Percentiles rank a stretch among this genome's conserved stretches.
Conservation (phyloP, 176 grass and related monocot genomes). For the Dendrocalamus sinicus region DNA sequence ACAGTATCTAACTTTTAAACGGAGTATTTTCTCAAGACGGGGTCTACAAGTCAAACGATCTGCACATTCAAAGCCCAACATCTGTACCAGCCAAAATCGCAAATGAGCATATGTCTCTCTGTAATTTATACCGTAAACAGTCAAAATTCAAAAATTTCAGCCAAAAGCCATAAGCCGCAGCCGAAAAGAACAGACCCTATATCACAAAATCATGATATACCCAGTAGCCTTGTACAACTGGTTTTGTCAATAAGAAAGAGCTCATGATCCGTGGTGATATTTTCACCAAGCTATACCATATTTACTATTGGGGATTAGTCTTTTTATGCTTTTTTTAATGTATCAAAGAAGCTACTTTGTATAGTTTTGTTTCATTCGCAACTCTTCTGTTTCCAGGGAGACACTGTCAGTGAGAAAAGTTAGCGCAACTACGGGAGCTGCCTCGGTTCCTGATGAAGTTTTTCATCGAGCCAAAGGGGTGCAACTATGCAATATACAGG, state of each 20-base stretch:
- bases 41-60: no score
- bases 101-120: no score
- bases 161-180: no score
- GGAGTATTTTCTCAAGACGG: no score
- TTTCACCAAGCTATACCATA: not conserved
- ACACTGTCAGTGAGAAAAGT: constrained; percentile 69
- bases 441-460: constrained; percentile 85
- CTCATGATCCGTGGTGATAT: constrained; percentile 9
- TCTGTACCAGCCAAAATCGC: no score
- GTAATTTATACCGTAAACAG: no score
- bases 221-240: not conserved
- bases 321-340: not conserved
- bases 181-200: no score
- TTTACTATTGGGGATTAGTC: not conserved
- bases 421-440: constrained; percentile 70
- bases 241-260: not conserved
- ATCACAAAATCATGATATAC: not conserved
- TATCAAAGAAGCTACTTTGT: not conserved
- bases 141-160: no score
- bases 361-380: not conserved
- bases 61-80: no score
- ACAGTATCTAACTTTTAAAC: no score
- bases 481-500: constrained; percentile 87
- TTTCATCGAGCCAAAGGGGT: constrained; percentile 81
- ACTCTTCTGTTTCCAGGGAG: constrained; percentile 59